A percentile compares a stretch with the other conserved stretches of the same genome.
These are phyloP conservation scores for Tagetes patula DNA, from an alignment of 129 eudicot genomes.

Conservation along the genomic window DNA sequence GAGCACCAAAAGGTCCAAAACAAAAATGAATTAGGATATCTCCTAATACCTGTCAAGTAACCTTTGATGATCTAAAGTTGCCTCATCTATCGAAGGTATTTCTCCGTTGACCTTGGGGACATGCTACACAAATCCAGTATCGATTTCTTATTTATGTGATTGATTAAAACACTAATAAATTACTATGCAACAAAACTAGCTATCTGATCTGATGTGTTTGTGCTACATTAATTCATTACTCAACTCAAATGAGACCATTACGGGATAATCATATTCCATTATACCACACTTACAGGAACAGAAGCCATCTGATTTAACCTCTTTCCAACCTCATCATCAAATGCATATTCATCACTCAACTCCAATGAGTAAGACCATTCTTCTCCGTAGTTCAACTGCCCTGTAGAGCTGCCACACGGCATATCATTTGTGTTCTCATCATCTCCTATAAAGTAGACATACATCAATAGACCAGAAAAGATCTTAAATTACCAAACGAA, in stretches of 20 bases:
- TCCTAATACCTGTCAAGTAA: conserved; percentile 68
- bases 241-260: background rate
- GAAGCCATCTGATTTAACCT: conserved; percentile 81
- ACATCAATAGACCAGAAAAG: conserved; percentile 26
- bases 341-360: conserved; percentile 57
- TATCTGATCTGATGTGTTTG: conserved; percentile 3
- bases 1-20: conserved; percentile 1
- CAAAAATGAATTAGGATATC: background rate
- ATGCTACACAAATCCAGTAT: conserved; percentile 59
- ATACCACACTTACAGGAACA: conserved; percentile 62
- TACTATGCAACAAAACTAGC: conserved; percentile 20
- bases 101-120: conserved; percentile 83
- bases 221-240: background rate
- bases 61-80: conserved; percentile 85
- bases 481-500: conserved; percentile 14
- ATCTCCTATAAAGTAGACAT: conserved; percentile 35
- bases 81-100: conserved; percentile 83
- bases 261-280: conserved; percentile 17
- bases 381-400: conserved; percentile 45
- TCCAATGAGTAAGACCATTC: conserved; percentile 68
- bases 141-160: conserved; percentile 6
- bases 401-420: conserved; percentile 57
- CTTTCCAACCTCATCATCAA: conserved; percentile 82
- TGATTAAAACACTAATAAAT: conserved; percentile 9
- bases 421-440: conserved; percentile 51